A percentile compares a stretch with the other conserved stretches of the same genome.
Conservation (phyloP, 768 basidiomycete genomes). For the Boletus sp. region DNA sequence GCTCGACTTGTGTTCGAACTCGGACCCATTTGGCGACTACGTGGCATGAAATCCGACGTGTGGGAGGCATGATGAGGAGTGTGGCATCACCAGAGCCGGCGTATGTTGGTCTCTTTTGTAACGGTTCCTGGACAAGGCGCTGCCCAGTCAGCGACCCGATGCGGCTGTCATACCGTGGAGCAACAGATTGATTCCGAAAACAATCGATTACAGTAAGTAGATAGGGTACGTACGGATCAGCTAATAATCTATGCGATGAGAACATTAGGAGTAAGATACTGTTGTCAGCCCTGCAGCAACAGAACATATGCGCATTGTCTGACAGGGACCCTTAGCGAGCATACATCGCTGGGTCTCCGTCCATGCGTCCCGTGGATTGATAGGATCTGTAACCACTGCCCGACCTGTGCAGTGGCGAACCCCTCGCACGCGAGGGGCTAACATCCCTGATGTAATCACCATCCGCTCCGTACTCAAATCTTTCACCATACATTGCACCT, state of each 20-base stretch:
- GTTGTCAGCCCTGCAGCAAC: background rate
- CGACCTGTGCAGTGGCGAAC: background rate
- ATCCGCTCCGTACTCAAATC: background rate
- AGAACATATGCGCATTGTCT: background rate
- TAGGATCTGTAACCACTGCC: background rate
- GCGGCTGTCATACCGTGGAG: too few species aligned
- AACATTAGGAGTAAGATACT: background rate
- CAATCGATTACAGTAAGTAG: background rate
- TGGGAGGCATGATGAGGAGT: too few species aligned
- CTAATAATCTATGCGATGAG: background rate
- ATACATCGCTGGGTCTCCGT: background rate
- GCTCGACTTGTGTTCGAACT: too few species aligned
- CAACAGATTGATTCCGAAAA: too few species aligned
- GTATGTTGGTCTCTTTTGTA: background rate
- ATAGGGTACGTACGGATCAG: background rate
- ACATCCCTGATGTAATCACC: background rate
- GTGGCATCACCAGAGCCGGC: too few species aligned
- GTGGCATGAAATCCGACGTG: too few species aligned
- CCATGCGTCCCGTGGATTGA: background rate
- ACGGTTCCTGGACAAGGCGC: too few species aligned
- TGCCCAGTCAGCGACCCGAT: too few species aligned
- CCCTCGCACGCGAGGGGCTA: conserved; percentile 5
- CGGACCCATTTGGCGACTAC: too few species aligned
- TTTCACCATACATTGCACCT: background rate
- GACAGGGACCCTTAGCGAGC: background rate